These are phyloP conservation scores for Colletotrichum sp. DNA, from an alignment of 2,329 filamentous ascomycete genomes.

Conservation along the genomic window DNA sequence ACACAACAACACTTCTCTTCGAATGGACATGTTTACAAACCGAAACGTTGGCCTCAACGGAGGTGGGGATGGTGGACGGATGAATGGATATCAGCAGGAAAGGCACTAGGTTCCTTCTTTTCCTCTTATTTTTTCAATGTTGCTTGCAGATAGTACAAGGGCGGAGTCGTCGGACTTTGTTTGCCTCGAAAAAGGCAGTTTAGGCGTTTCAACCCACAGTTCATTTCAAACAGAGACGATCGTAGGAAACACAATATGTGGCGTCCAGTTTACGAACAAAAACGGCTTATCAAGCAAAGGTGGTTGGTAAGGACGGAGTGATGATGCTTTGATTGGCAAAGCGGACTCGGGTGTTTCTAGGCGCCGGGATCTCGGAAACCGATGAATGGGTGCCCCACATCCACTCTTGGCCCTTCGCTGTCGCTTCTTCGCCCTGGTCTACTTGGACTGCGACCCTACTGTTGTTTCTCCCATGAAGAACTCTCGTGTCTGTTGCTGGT, in stretches of 20 bases:
- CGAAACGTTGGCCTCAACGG: not conserved
- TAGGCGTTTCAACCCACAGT: not conserved
- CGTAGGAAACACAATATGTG: accelerated
- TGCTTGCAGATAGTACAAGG: not conserved
- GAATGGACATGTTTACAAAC: not conserved
- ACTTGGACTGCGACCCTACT: not conserved
- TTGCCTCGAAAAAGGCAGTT: not conserved
- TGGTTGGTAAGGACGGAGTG: not conserved
- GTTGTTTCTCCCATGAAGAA: not conserved
- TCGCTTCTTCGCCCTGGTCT: not conserved
- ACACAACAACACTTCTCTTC: not conserved
- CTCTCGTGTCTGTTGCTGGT: not conserved
- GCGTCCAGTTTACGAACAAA: not conserved
- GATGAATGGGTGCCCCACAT: not conserved
- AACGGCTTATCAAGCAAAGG: not conserved
- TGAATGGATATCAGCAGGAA: not conserved
- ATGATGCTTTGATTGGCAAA: not conserved
- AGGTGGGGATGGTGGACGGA: not conserved
- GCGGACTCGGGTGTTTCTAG: not conserved
- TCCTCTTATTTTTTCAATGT: not conserved
- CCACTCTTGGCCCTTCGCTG: not conserved
- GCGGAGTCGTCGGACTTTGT: not conserved
- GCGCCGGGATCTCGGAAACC: slow-evolving; percentile 2
- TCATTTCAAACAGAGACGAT: not conserved
- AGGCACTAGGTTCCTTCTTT: not conserved